Percentiles rank a stretch among this genome's conserved stretches.
These are phyloP conservation scores for Citrullus mucosospermus DNA, from an alignment of 306 rosid genomes.

Conservation along the genomic window DNA sequence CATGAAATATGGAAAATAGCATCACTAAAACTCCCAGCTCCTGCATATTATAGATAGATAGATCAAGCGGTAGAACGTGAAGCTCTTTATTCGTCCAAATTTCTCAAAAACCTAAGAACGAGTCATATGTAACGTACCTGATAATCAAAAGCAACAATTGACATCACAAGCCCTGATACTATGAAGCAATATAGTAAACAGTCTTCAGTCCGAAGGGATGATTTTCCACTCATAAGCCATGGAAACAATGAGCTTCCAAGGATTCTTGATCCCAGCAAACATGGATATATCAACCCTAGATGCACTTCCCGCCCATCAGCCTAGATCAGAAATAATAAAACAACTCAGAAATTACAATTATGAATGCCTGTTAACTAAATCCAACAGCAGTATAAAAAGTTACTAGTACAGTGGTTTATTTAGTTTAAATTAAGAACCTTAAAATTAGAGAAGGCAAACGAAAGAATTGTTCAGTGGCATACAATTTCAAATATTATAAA, in stretches of 20 bases:
- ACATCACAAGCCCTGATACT: constrained; percentile 47
- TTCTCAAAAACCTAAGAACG: background rate
- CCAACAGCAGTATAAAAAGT: background rate
- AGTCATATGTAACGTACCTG: constrained; percentile 35
- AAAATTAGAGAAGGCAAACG: background rate
- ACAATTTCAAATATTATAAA: background rate
- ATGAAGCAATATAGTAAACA: constrained; percentile 48
- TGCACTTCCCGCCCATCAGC: constrained; percentile 96
- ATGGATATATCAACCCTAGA: constrained; percentile 71
- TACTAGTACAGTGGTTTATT: background rate
- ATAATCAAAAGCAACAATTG: constrained; percentile 69
- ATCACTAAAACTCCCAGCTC: constrained; percentile 68
- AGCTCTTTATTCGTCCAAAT: constrained; percentile 2
- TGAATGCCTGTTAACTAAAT: background rate
- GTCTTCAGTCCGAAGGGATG: constrained; percentile 65
- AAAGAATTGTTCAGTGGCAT: background rate
- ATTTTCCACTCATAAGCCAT: constrained; percentile 63
- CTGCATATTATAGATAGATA: constrained; percentile 30
- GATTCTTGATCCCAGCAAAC: constrained; percentile 79
- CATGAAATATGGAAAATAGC: constrained; percentile 71
- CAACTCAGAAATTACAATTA: background rate
- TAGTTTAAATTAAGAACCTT: background rate
- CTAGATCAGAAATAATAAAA: constrained; percentile 26
- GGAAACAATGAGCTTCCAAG: constrained; percentile 83
- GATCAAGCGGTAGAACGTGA: constrained; percentile 9